These are phyloP conservation scores for Nakazawaea anatomiae DNA, from an alignment of 805 yeast genomes.

Conservation along the genomic window DNA sequence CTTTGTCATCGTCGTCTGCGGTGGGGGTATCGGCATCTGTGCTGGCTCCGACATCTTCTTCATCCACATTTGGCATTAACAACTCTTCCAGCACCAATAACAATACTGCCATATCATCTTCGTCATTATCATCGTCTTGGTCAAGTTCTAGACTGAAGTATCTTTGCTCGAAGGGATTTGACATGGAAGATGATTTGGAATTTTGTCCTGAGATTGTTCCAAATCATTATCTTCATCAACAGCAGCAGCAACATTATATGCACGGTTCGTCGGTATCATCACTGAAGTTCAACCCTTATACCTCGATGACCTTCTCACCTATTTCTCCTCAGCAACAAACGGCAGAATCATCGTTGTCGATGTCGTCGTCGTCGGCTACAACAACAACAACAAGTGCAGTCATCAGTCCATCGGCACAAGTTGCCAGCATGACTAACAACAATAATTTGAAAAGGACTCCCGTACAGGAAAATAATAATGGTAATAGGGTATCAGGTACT, in stretches of 20 bases:
- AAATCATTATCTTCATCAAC: constrained; percentile 10
- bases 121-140: not conserved
- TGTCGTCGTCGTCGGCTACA: not conserved
- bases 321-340: constrained; percentile 29
- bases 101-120: not conserved
- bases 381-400: constrained; percentile 4
- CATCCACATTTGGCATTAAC: no score
- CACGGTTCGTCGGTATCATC: not conserved
- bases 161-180: constrained; percentile 55
- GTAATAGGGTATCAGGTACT: not conserved
- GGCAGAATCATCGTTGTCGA: constrained; percentile 5
- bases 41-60: no score
- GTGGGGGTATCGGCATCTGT: no score
- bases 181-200: constrained; percentile 57
- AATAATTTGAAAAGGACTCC: constrained; percentile 9
- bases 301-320: constrained; percentile 59
- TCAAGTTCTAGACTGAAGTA: constrained; percentile 27
- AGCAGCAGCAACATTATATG: constrained; percentile 14
- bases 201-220: constrained; percentile 51
- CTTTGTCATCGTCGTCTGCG: not conserved
- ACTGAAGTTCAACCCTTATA: constrained; percentile 57
- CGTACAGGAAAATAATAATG: not conserved
- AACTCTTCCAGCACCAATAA: not conserved
- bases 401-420: constrained; percentile 11
- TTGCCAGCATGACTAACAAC: not conserved